phyloP scores from a whole-genome alignment of 139 green algal genomes.

The Micractinium sp. region DNA sequence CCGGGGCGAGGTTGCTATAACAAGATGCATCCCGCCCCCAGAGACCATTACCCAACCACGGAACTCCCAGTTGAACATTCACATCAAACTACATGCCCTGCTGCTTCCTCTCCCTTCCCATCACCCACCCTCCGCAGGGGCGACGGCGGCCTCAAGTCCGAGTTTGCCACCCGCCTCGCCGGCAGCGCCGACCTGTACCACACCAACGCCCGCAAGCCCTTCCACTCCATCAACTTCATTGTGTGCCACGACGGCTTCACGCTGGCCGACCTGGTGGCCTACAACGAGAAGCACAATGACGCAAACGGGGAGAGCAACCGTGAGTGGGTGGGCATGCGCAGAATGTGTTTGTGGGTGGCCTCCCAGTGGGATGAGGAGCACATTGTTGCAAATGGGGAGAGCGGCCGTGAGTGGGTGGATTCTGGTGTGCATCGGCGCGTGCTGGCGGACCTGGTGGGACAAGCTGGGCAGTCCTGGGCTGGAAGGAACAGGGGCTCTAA shows the following conservation, averaged over 20 bases:
- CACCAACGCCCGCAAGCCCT: conserved; percentile 69
- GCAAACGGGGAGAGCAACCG: conserved; percentile 81
- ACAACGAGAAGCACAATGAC: conserved; percentile 88
- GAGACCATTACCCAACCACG: no score
- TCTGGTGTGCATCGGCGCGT: neutral
- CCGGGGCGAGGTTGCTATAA: no score
- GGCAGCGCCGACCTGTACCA: conserved; percentile 94
- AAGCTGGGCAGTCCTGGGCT: no score
- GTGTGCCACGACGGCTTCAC: conserved; percentile 98
- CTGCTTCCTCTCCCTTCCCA: neutral
- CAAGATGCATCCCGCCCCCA: no score
- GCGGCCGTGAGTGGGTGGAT: conserved; percentile 34
- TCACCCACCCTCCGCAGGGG: conserved; percentile 44
- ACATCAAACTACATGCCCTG: no score
- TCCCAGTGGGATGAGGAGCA: conserved; percentile 87
- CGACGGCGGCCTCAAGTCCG: conserved; percentile 87
- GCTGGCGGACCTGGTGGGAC: neutral
- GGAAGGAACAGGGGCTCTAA: no score
- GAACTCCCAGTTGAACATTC: no score
- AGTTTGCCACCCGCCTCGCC: conserved; percentile 88
- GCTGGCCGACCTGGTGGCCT: conserved; percentile 91
- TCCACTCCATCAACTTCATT: conserved; percentile 97
- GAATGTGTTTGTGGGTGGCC: no score
- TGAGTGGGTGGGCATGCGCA: neutral
- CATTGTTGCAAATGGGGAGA: conserved; percentile 88